Evolutionary conservation across 208 protist species (phyloP).

Genomic region (Trypanosoma rangeli): DNA sequence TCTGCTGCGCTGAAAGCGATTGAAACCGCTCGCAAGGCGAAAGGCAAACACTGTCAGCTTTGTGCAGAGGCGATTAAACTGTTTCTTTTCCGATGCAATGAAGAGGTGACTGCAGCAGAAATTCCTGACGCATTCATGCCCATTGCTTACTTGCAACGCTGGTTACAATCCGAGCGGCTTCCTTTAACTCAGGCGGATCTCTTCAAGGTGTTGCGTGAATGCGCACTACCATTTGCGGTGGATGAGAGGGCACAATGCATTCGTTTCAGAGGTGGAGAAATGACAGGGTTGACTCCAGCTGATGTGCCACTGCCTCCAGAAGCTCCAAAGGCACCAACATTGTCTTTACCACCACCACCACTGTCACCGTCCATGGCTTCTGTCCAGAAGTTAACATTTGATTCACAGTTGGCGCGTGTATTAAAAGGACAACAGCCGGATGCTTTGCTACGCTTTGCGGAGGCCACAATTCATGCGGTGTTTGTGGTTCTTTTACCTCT

Average conservation of each 20-base stretch:
- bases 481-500: slow-evolving; percentile 32
- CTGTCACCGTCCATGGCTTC: neutral
- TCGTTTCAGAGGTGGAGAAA: neutral
- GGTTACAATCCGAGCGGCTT: slow-evolving; percentile 25
- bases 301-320: neutral
- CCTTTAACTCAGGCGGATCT: slow-evolving; percentile 17
- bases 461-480: slow-evolving; percentile 29
- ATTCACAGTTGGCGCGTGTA: slow-evolving; percentile 22
- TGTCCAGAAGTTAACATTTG: slow-evolving; percentile 15
- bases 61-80: slow-evolving; percentile 27
- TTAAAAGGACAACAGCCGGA: slow-evolving; percentile 13
- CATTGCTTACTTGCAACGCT: slow-evolving; percentile 18
- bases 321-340: slow-evolving; percentile 20
- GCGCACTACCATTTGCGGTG: neutral
- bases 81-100: slow-evolving; percentile 20
- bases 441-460: slow-evolving; percentile 24
- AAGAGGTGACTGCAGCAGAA: neutral
- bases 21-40: slow-evolving; percentile 13
- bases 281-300: neutral
- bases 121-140: slow-evolving; percentile 2
- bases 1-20: slow-evolving; percentile 16
- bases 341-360: neutral
- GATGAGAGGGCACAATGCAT: slow-evolving; percentile 5
- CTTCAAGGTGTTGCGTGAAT: slow-evolving; percentile 8
- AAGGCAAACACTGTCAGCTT: neutral